Base-by-base conservation (phyloP, 805 yeast genomes). In the Yarrowia osloensis region DNA sequence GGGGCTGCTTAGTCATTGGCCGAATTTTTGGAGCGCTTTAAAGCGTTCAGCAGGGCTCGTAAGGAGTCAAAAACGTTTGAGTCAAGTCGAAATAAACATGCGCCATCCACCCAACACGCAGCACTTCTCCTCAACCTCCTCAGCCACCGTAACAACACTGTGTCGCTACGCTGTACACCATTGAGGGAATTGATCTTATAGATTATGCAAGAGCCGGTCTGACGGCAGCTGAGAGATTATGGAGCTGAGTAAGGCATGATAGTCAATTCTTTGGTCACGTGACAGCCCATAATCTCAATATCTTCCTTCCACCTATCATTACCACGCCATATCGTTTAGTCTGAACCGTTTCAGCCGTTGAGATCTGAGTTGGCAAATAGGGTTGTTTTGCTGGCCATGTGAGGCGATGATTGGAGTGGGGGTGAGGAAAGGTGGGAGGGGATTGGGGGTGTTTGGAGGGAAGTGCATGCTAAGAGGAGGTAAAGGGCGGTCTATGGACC, bases 341-440 rank as follows among this genome's bases (percentile, higher is more conserved):
- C 28, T 21, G 54, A 47, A 44, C 6, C 12, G 57, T 31, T 50
- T 50, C 57, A 50, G 55, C 55, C 55, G 39, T 33, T 31, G 40
- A 31, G 57, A 50, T 50, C 57, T 11, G 57, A 50, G 57, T 50
- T 33, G 57, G 40, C 57, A 33, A 50, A 50, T 50, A 50, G 57
- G 22, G 57, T 50, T 50, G 26, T 13, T 21, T 50, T 50, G 57
- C 57, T 50, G 13, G 40, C 13, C 40, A 50, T 50, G 57, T 50
- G 57, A 31, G 40, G 13, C 15, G 28, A 13, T 50, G 57, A 50
- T 50, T 50, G 57, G 57, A 21, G 33, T 17, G 50, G 17, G 8
- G 15, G n/a, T n/a, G n/a, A n/a, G n/a, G n/a, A n/a, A n/a, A 28
- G n/a, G 9, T 24, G 15, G 22, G 35, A 6, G 21, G 21, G 50